These are phyloP conservation scores for Sclerotinia nivalis DNA, from an alignment of 2,329 filamentous ascomycete species.

Conservation along the genomic window DNA sequence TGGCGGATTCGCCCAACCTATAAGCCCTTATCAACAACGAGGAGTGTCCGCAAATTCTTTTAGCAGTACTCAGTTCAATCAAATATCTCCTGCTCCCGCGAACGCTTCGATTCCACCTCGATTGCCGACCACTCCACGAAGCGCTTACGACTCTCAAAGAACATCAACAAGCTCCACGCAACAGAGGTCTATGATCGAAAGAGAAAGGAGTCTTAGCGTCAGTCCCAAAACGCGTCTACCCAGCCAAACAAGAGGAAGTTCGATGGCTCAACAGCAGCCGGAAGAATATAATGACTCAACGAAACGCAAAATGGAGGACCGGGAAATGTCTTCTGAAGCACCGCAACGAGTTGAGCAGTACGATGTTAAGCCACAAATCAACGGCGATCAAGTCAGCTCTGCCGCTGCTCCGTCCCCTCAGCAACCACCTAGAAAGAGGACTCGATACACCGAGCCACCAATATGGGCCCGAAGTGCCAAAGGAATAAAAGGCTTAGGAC, in stretches of 20 bases:
- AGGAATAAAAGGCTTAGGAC: slow-evolving; percentile 27
- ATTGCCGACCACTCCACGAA: slow-evolving; percentile 45
- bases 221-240: slow-evolving; percentile 72
- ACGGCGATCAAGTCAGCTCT: slow-evolving; percentile 31
- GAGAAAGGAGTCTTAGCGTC: slow-evolving; percentile 71
- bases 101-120: slow-evolving; percentile 44
- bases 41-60: slow-evolving; percentile 38
- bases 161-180: slow-evolving; percentile 46
- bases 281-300: slow-evolving; percentile 31
- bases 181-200: slow-evolving; percentile 57
- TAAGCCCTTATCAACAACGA: slow-evolving; percentile 62
- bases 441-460: slow-evolving; percentile 54
- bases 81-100: slow-evolving; percentile 44
- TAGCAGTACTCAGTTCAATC: slow-evolving; percentile 31
- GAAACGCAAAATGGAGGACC: slow-evolving; percentile 40
- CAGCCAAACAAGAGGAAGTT: slow-evolving; percentile 34
- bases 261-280: slow-evolving; percentile 25
- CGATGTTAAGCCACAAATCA: slow-evolving; percentile 30
- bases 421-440: slow-evolving; percentile 50
- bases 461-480: slow-evolving; percentile 46
- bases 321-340: slow-evolving; percentile 32
- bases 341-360: slow-evolving; percentile 26
- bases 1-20: slow-evolving; percentile 51
- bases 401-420: slow-evolving; percentile 35
- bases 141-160: slow-evolving; percentile 51